Evolutionary conservation across 2,329 filamentous ascomycete species (phyloP).

Genomic region (Ophiostoma quercus): DNA sequence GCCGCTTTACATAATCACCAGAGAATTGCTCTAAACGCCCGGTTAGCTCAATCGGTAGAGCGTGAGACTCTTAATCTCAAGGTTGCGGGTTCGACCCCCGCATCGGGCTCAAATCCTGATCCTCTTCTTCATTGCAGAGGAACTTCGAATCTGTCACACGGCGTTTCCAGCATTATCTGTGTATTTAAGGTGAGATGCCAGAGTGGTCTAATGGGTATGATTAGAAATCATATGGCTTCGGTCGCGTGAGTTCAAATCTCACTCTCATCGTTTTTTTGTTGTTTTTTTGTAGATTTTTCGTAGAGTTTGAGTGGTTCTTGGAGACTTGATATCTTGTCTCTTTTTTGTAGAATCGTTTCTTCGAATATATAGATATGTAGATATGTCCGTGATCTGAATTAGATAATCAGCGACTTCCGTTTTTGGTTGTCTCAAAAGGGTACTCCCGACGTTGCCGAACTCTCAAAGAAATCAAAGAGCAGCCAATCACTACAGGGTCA

Average conservation of each 20-base stretch:
- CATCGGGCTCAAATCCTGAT: slow-evolving; percentile 44
- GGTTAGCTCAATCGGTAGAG: slow-evolving; percentile 68
- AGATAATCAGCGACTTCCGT: not conserved
- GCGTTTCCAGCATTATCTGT: slow-evolving; percentile 2
- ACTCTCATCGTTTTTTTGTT: not conserved
- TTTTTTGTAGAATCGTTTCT: not conserved
- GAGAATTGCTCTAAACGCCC: slow-evolving; percentile 34
- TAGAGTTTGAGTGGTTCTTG: not conserved
- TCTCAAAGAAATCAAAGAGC: not conserved
- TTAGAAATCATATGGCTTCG: slow-evolving; percentile 17
- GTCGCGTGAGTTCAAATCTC: slow-evolving; percentile 17
- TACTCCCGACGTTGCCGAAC: not conserved
- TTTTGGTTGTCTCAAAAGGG: not conserved
- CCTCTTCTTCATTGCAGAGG: not conserved
- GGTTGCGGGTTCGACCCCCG: slow-evolving; percentile 42
- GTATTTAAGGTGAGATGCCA: slow-evolving; percentile 10
- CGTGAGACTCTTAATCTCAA: slow-evolving; percentile 61
- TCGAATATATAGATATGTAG: not conserved
- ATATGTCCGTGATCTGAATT: not conserved
- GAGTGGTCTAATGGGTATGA: slow-evolving; percentile 17
- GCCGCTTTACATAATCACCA: slow-evolving; percentile 9
- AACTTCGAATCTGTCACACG: not conserved
- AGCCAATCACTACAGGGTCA: not conserved
- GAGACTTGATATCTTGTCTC: not conserved
- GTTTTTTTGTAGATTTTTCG: not conserved